These are phyloP conservation scores for Piromyces finnis DNA, from an alignment of 192 early-diverging fungal genomes.

Conservation along the genomic window DNA sequence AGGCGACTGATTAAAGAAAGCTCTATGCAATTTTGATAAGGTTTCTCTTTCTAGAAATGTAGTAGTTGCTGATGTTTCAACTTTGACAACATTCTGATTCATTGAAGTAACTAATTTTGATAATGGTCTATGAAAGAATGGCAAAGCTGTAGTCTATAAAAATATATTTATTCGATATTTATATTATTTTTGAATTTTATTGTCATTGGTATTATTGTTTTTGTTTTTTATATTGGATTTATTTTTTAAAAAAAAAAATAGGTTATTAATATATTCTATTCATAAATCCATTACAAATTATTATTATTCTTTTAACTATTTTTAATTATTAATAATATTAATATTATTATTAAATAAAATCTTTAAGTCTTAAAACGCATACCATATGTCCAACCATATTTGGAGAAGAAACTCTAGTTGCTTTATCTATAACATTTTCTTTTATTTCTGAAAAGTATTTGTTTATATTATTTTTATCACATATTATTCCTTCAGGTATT, in stretches of 20 bases:
- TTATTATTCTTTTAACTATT: too few species aligned
- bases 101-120: conserved; percentile 24
- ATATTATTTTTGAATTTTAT: background rate
- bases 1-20: conserved; percentile 12
- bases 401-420: conserved; percentile 21
- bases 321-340: too few species aligned
- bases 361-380: background rate
- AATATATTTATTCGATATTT: background rate
- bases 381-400: conserved; percentile 40
- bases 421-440: conserved; percentile 23
- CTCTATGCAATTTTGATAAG: conserved; percentile 28
- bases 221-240: too few species aligned
- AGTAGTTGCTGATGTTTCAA: conserved; percentile 31
- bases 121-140: conserved; percentile 33
- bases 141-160: conserved; percentile 19
- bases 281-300: too few species aligned
- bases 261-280: too few species aligned
- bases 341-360: too few species aligned
- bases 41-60: conserved; percentile 30
- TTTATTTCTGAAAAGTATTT: conserved; percentile 25
- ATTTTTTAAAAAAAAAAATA: too few species aligned
- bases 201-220: background rate
- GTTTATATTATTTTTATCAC: conserved; percentile 5
- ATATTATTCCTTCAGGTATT: too few species aligned
- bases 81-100: conserved; percentile 41